phyloP scores from a whole-genome alignment of 306 rosid genomes.

The Dryas alaskensis region DNA sequence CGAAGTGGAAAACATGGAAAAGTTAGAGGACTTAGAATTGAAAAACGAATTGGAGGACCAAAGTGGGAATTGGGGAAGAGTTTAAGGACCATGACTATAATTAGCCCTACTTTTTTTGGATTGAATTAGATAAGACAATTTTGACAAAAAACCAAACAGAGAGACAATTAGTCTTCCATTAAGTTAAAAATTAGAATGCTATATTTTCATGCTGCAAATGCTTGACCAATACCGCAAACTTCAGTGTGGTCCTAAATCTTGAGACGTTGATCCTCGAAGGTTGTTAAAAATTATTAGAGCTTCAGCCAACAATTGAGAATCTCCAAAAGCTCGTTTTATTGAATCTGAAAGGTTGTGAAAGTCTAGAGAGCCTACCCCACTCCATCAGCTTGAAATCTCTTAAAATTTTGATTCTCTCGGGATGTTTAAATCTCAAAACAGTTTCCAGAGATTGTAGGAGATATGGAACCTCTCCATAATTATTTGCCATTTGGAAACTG shows the following conservation, averaged over 20 bases:
- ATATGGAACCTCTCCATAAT: not conserved
- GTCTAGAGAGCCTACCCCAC: conserved; percentile 8
- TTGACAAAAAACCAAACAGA: no score
- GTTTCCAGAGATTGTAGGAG: conserved; percentile 11
- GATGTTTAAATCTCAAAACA: conserved; percentile 3
- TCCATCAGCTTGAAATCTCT: conserved; percentile 18
- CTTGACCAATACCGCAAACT: conserved; percentile 10
- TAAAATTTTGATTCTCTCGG: not conserved
- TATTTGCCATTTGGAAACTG: conserved; percentile 6
- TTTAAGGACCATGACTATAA: no score
- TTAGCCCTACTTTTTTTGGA: no score
- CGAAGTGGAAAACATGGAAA: no score
- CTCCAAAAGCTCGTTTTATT: not conserved
- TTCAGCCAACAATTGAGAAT: conserved; percentile 7
- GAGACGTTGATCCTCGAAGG: conserved; percentile 20
- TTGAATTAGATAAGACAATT: no score
- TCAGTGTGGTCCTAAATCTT: conserved; percentile 6
- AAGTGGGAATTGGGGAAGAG: no score
- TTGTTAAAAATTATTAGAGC: not conserved
- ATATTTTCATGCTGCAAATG: not conserved
- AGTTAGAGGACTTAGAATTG: no score
- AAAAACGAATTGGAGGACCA: no score
- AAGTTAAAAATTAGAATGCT: no score
- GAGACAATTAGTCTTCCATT: no score
- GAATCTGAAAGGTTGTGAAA: conserved; percentile 17